A percentile compares a stretch with the other conserved stretches of the same genome.
Evolutionary conservation across 1,284 basidiomycete genomes (phyloP).

Genomic region (Microbotryum scabiosae): DNA sequence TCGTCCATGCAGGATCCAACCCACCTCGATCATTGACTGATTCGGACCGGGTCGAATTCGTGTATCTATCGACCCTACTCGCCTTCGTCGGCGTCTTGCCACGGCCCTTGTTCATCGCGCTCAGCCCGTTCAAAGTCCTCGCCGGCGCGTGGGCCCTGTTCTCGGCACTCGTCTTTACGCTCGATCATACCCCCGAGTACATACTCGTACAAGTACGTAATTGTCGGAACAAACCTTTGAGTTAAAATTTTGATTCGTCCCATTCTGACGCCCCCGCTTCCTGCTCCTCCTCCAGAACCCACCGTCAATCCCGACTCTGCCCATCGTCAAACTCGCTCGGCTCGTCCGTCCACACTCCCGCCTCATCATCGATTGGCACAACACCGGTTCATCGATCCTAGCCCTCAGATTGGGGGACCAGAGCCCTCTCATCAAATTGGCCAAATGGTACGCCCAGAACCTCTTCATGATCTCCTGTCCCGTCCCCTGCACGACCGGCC

Average conservation of each 20-base stretch:
- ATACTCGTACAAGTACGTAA: constrained; percentile 75
- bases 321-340: constrained; percentile 68
- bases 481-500: too few species aligned
- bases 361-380: constrained; percentile 98
- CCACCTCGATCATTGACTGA: constrained; percentile 61
- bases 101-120: constrained; percentile 54
- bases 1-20: constrained; percentile 52
- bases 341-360: constrained; percentile 53
- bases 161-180: constrained; percentile 52
- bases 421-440: constrained; percentile 63
- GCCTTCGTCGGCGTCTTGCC: constrained; percentile 51
- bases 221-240: too few species aligned
- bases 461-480: background rate
- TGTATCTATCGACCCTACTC: constrained; percentile 61
- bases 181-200: constrained; percentile 66
- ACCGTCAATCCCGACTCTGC: constrained; percentile 88
- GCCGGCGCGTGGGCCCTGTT: constrained; percentile 61
- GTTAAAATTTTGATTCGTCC: background rate
- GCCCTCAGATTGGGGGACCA: constrained; percentile 63
- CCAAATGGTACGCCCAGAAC: constrained; percentile 52
- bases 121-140: constrained; percentile 71
- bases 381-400: constrained; percentile 89
- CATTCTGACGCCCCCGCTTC: background rate
- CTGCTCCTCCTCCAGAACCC: constrained; percentile 61
- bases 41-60: constrained; percentile 55